A percentile compares a stretch with the other conserved stretches of the same genome.
These are phyloP conservation scores for Trichocomaceae sp. DNA, from an alignment of 2,329 filamentous ascomycete species.

Conservation along the genomic window DNA sequence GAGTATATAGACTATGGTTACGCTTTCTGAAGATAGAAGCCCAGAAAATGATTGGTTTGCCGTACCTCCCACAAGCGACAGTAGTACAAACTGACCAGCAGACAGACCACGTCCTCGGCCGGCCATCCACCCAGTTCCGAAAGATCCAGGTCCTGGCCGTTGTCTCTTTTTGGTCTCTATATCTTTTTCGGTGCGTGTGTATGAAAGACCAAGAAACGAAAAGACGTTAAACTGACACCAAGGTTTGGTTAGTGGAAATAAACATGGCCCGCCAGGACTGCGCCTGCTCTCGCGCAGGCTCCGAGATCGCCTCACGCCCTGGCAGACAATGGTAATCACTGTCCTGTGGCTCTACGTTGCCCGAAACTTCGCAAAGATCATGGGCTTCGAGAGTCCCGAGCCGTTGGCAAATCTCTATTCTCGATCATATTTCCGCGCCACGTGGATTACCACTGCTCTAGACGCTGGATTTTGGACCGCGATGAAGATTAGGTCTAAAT, in stretches of 20 bases:
- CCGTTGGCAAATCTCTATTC: slow-evolving; percentile 92
- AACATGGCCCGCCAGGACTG: slow-evolving; percentile 76
- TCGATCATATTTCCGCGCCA: slow-evolving; percentile 86
- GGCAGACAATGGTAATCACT: slow-evolving; percentile 82
- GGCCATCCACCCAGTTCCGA: slow-evolving; percentile 83
- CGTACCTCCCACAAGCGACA: neutral
- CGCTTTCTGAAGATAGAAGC: neutral
- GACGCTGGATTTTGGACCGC: slow-evolving; percentile 98
- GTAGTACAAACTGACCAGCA: neutral
- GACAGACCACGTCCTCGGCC: slow-evolving; percentile 80
- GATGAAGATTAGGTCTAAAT: slow-evolving; percentile 79
- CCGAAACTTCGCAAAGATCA: slow-evolving; percentile 87
- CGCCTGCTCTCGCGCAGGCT: slow-evolving; percentile 65
- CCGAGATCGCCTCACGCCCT: slow-evolving; percentile 67
- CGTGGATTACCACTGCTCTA: slow-evolving; percentile 89
- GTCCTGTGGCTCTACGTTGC: slow-evolving; percentile 86
- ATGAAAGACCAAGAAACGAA: neutral
- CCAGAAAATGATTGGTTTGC: neutral
- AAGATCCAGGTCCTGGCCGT: slow-evolving; percentile 90
- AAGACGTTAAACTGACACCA: neutral
- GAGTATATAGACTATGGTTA: neutral
- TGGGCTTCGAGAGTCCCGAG: slow-evolving; percentile 86
- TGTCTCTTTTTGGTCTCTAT: slow-evolving; percentile 82
- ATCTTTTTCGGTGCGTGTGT: slow-evolving; percentile 61
- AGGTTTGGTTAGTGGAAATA: slow-evolving; percentile 58